Base-by-base conservation (phyloP, 2,329 filamentous ascomycete genomes). In the Fusarium globosum region DNA sequence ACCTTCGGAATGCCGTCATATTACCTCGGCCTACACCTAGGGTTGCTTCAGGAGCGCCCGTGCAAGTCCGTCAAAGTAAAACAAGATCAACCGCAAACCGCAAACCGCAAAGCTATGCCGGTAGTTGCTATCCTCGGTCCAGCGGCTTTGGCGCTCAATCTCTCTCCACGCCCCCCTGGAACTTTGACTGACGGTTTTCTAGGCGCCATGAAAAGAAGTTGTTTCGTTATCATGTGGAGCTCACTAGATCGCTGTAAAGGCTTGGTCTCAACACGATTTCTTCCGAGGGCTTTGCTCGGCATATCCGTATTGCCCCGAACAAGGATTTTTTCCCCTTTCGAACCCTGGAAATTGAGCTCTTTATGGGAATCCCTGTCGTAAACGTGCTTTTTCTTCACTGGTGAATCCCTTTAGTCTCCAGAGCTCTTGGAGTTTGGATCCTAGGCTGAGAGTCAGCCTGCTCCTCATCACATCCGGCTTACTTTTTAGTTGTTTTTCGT, bases 141-240 rank as follows among this genome's bases (percentile, higher is more conserved):
- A 77, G 71, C 67, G 75, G 75, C 73, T 73, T 63, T 76, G 75
- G 66, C 61, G 60, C 63, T 61, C 65, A 52, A 51, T 58, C 70
- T 64, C 46, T 43, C 49, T 55, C 49, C 75, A 74, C 71, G 64
- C 63, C 73, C 70, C 70, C 58, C 35, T 56, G 53, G 38, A 48
- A 51, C 30, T 43, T 61, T 56, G 43, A 56, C 56, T 68, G 69
- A 49, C 46, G 35, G 69, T 73, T 60, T 68, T 74, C 69, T 65
- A 58, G 70, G 42, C 48, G 61, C 58, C 26, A 28, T 48, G 58
- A 71, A 41, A 56, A 61, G 61, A 72, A 64, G 63, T 30, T 68
- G 42, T 52, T 53, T 53, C 58, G 53, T 42, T 69, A 57, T 58
- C 43, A 64, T 52, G 63, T 70, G 53, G 68, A 61, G 55, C 39